Evolutionary conservation across 2,329 filamentous ascomycete genomes (phyloP).

Genomic region (Incumbomyces delicatus): DNA sequence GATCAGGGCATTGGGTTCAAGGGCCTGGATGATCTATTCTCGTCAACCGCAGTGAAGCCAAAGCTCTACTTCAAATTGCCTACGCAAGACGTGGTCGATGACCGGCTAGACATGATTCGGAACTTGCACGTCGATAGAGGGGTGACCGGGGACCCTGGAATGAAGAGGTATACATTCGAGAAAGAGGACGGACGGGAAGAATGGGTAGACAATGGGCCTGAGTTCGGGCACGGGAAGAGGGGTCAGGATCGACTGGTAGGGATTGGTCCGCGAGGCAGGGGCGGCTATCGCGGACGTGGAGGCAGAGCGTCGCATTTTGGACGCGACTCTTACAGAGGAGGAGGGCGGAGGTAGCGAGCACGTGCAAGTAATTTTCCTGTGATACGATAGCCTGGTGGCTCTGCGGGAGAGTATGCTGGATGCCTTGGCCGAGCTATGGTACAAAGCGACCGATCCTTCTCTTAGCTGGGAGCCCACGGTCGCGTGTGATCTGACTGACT

Average conservation of each 20-base stretch:
- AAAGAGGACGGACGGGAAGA: conserved; percentile 38
- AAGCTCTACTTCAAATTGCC: conserved; percentile 60
- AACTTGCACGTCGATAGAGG: conserved; percentile 25
- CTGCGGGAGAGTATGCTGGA: no score
- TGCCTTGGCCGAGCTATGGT: no score
- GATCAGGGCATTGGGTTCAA: conserved; percentile 36
- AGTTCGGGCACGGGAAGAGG: conserved; percentile 43
- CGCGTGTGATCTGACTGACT: no score
- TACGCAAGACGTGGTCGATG: conserved; percentile 51
- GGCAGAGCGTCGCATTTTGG: conserved; percentile 20
- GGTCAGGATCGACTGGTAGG: conserved; percentile 25
- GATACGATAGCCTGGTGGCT: no score
- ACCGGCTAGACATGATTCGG: conserved; percentile 53
- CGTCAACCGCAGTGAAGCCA: conserved; percentile 51
- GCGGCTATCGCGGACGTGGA: conserved; percentile 27
- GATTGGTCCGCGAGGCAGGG: conserved; percentile 23
- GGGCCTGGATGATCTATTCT: conserved; percentile 52
- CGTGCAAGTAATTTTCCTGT: not conserved
- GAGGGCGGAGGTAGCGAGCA: conserved; percentile 13
- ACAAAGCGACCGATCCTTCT: no score
- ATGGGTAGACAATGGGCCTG: conserved; percentile 63
- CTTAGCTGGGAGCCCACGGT: no score
- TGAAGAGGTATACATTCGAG: conserved; percentile 66
- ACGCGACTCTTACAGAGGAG: conserved; percentile 13
- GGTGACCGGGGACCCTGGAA: conserved; percentile 40